Evolutionary conservation across 768 basidiomycete genomes (phyloP).

Genomic region (Botryobasidium botryosum): DNA sequence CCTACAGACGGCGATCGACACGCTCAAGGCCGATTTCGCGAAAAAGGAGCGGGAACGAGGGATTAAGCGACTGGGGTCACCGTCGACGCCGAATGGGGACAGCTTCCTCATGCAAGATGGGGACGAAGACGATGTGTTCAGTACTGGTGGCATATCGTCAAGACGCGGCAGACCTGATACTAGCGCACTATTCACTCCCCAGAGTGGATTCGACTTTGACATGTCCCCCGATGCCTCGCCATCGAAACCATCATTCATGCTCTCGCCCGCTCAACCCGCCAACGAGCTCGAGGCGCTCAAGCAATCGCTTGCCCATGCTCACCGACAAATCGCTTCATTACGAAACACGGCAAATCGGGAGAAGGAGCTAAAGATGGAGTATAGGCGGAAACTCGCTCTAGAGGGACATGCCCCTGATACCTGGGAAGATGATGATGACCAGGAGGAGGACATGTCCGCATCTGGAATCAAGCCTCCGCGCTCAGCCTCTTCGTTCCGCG

Average conservation of each 20-base stretch:
- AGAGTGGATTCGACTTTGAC: conserved; percentile 4
- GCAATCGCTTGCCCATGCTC: conserved; percentile 69
- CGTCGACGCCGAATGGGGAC: conserved; percentile 43
- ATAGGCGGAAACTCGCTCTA: conserved; percentile 35
- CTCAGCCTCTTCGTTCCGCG: conserved; percentile 39
- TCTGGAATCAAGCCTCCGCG: conserved; percentile 17
- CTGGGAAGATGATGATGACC: conserved; percentile 29
- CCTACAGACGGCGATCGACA: conserved; percentile 64
- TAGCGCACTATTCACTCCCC: conserved; percentile 25
- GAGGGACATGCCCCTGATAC: conserved; percentile 28
- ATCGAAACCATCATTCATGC: conserved; percentile 4
- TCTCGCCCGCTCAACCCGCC: conserved; percentile 44
- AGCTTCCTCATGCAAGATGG: conserved; percentile 19
- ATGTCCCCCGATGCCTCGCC: conserved; percentile 13
- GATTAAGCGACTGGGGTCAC: conserved; percentile 45
- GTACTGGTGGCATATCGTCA: conserved; percentile 3
- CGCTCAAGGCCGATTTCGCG: conserved; percentile 51
- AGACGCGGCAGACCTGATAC: conserved; percentile 20
- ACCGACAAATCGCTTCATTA: conserved; percentile 68
- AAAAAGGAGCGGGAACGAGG: conserved; percentile 43
- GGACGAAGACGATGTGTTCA: conserved; percentile 50
- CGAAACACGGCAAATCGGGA: conserved; percentile 65
- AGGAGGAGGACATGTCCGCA: conserved; percentile 17
- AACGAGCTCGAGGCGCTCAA: conserved; percentile 72
- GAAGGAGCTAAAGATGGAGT: conserved; percentile 64